Conservation (phyloP, 768 basidiomycete genomes). For the Suillus subluteus region DNA sequence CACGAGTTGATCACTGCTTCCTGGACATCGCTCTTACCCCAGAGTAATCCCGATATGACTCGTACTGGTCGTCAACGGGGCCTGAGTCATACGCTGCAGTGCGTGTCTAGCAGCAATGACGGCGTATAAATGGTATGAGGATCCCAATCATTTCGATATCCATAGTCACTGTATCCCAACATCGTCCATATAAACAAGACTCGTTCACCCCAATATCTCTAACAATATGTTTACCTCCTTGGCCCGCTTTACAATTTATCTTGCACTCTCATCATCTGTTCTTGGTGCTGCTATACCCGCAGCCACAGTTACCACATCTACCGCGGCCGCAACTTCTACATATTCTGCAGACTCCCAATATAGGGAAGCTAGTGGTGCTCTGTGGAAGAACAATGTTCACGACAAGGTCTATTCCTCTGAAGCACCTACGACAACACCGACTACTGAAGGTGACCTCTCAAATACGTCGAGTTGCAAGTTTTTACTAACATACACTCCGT, state of each 20-base stretch:
- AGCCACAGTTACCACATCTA: neutral
- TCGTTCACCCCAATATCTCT: too few species aligned
- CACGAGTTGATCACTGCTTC: constrained; percentile 1
- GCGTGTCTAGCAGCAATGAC: neutral
- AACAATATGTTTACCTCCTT: constrained; percentile 5
- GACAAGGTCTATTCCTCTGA: constrained; percentile 19
- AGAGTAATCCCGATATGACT: neutral
- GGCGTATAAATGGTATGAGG: constrained; percentile 6
- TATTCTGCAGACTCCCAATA: neutral
- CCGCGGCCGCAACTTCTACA: neutral
- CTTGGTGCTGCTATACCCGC: neutral
- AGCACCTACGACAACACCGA: neutral
- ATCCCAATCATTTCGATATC: neutral
- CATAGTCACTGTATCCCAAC: neutral
- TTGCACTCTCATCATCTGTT: neutral
- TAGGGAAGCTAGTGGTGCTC: constrained; percentile 12
- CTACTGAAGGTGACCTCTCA: neutral
- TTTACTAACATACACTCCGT: neutral
- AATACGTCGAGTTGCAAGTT: neutral
- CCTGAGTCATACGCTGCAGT: neutral
- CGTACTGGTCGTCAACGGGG: neutral
- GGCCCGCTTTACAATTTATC: neutral
- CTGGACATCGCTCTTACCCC: neutral
- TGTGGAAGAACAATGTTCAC: constrained; percentile 27
- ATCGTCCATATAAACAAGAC: neutral